Evolutionary conservation across 2,329 filamentous ascomycete species (phyloP).

Genomic region (Fusarium gaditjirri): DNA sequence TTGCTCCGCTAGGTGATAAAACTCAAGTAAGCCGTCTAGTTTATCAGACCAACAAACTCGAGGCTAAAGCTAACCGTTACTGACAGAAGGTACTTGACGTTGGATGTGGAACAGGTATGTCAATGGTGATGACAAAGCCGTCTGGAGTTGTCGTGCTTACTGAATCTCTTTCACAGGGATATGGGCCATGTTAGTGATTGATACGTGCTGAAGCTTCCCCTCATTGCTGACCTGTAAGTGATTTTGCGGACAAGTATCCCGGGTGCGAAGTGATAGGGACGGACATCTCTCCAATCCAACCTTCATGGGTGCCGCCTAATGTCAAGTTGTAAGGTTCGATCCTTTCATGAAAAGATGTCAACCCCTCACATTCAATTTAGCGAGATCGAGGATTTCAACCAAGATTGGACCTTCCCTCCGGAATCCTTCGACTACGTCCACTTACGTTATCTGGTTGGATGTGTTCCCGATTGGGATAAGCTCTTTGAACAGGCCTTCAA

Average conservation of each 20-base stretch:
- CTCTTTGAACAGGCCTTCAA: constrained; percentile 18
- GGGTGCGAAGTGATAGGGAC: constrained; percentile 31
- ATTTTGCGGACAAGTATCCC: constrained; percentile 34
- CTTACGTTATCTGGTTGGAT: constrained; percentile 30
- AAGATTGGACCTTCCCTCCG: constrained; percentile 33
- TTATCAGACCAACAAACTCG: rapidly evolving
- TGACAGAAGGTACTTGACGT: constrained; percentile 16
- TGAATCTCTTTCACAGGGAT: neutral
- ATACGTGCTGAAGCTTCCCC: rapidly evolving
- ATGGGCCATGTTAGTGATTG: constrained; percentile 27
- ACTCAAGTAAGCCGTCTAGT: neutral
- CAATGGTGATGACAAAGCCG: neutral
- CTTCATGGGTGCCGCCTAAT: constrained; percentile 31
- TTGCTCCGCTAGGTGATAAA: neutral
- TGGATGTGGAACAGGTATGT: constrained; percentile 22
- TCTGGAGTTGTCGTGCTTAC: neutral
- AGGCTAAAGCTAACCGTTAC: neutral
- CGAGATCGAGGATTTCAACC: constrained; percentile 35
- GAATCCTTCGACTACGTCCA: constrained; percentile 34
- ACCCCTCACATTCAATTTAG: neutral
- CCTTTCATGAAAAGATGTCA: rapidly evolving
- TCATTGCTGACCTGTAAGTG: neutral
- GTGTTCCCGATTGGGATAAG: constrained; percentile 24
- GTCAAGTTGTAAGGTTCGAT: constrained; percentile 17
- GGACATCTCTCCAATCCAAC: constrained; percentile 33